Evolutionary conservation across 192 early-diverging fungal species (phyloP), one percentile per base, ranked within the genome.

Genomic region (Phycomyces nitens): DNA sequence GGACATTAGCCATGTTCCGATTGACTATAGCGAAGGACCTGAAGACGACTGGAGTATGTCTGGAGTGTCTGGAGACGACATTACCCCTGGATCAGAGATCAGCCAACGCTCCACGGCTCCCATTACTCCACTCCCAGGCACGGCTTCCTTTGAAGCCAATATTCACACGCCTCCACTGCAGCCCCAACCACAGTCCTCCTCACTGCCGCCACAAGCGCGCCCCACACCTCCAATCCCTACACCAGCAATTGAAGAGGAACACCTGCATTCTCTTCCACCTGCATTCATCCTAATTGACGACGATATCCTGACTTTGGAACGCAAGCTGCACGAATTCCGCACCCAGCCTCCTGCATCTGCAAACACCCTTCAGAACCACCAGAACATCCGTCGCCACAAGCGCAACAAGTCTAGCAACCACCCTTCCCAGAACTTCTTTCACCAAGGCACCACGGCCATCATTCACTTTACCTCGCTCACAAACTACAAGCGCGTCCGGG

Each of bases 271-370:
- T 14, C 43, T 60, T 5, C 71, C 61, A 16, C 80, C 81, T 18
- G 71, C 77, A 0, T 79, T 84, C 29, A 78, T 86, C 47, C 70
- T 86, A 39, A 81, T 86, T 53, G 84, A 86, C 58, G 82, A 86
- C 58, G 84, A 86, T 53, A 67, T 82, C 39, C 74, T 64, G 2
- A 70, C 73, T 7, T 67, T 86, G 20, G 71, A 79, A n/a, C 59
- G 79, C 54, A 76, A 81, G 53, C 63, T 84, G 22, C 49, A 29
- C 8, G 65, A 78, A 56, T 55, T 77, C 57, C 39, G 52, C 21
- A 60, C 72, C 18, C 38, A 53, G 18, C 61, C 76, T 58, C 53
- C 34, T 14, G 18, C 34, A 9, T 20, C 52, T 11, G 34, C 52
- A 8, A 18, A 49, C 6, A 54, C 22, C 5, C 51, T 53, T 26